Percentiles rank a stretch among this genome's conserved stretches.
Conservation (phyloP, 2,329 filamentous ascomycete species). For the Zymoseptoria brevis region DNA sequence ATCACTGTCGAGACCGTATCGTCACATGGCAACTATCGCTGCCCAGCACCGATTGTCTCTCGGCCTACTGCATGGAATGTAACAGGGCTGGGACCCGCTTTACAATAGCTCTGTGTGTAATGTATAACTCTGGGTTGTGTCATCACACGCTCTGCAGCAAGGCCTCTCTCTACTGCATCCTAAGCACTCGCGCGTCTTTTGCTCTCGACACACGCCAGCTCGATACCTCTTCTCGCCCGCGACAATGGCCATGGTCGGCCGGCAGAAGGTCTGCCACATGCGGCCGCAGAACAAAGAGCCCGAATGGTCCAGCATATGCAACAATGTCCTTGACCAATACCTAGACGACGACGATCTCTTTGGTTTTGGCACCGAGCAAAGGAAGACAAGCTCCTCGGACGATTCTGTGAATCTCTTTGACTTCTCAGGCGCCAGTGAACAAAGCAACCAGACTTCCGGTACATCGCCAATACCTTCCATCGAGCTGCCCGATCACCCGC, state of each 20-base stretch:
- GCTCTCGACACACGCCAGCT: conserved; percentile 1
- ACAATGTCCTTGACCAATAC: conserved; percentile 57
- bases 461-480: conserved; percentile 44
- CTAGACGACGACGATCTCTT: conserved; percentile 49
- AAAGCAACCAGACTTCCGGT: conserved; percentile 38
- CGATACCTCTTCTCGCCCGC: neutral
- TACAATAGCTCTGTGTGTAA: conserved; percentile 19
- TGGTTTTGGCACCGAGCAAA: conserved; percentile 39
- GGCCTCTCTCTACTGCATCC: neutral
- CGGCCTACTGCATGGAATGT: conserved; percentile 22
- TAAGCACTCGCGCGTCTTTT: neutral
- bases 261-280: conserved; percentile 28
- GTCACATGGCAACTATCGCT: conserved; percentile 6
- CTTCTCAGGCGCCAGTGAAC: conserved; percentile 44
- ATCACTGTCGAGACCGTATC: conserved; percentile 11
- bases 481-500: conserved; percentile 20
- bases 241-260: conserved; percentile 18
- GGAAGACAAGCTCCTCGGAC: conserved; percentile 42
- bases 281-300: conserved; percentile 45
- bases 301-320: conserved; percentile 50
- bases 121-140: conserved; percentile 11
- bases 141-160: neutral
- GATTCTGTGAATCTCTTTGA: conserved; percentile 42
- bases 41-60: conserved; percentile 16
- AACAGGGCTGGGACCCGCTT: conserved; percentile 12